A percentile compares a stretch with the other conserved stretches of the same genome.
phyloP scores from a whole-genome alignment of 176 grass and related monocot species.

The Eleusine indica region DNA sequence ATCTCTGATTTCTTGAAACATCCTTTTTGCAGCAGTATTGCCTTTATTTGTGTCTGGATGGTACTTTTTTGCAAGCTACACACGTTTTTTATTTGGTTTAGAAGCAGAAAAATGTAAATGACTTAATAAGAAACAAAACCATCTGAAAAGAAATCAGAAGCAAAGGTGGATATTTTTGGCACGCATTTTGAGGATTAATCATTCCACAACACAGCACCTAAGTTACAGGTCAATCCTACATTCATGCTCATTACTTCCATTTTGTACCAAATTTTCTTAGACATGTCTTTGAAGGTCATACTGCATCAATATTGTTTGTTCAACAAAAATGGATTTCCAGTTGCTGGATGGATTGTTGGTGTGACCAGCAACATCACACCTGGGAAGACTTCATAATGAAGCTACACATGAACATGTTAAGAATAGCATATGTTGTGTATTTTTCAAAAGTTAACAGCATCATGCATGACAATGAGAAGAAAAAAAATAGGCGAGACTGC shows the following conservation, averaged over 20 bases:
- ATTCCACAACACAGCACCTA: background rate
- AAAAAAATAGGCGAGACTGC: slow-evolving; percentile 16
- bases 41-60: slow-evolving; percentile 90
- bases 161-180: background rate
- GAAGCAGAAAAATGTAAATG: slow-evolving; percentile 12
- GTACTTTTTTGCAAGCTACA: slow-evolving; percentile 95
- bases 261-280: background rate
- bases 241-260: slow-evolving; percentile 11
- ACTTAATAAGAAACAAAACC: slow-evolving; percentile 29
- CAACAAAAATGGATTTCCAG: background rate
- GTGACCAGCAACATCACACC: too few species aligned
- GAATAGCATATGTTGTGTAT: background rate
- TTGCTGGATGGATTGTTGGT: too few species aligned
- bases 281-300: background rate
- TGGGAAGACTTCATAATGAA: slow-evolving; percentile 12
- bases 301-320: slow-evolving; percentile 7
- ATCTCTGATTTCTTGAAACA: slow-evolving; percentile 93
- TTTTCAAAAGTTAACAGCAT: slow-evolving; percentile 9
- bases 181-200: background rate
- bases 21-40: slow-evolving; percentile 74
- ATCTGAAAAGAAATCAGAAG: background rate
- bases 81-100: slow-evolving; percentile 10
- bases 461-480: background rate
- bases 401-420: slow-evolving; percentile 16
- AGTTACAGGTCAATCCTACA: background rate